phyloP scores from a whole-genome alignment of 2,329 filamentous ascomycete species.

The Botryotinia convoluta region DNA sequence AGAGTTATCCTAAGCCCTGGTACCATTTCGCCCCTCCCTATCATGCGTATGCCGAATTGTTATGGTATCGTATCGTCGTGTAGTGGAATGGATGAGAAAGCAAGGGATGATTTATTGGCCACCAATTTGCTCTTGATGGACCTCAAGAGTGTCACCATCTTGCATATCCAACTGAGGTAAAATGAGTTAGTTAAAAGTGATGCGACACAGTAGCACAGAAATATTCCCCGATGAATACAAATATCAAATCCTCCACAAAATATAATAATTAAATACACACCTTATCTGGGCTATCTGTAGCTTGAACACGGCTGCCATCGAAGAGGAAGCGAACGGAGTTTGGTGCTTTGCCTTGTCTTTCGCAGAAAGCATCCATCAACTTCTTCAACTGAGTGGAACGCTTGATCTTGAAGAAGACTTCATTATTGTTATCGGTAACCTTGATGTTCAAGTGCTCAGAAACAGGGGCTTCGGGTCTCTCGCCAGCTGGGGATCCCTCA shows the following conservation, averaged over 20 bases:
- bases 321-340: slow-evolving; percentile 90
- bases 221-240: too few species aligned
- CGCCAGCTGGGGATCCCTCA: slow-evolving; percentile 45
- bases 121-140: slow-evolving; percentile 97
- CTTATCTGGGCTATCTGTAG: slow-evolving; percentile 83
- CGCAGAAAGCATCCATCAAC: slow-evolving; percentile 97
- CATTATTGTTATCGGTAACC: slow-evolving; percentile 98
- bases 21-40: slow-evolving; percentile 2
- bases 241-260: background rate
- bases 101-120: slow-evolving; percentile 45
- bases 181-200: background rate
- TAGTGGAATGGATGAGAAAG: background rate
- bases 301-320: slow-evolving; percentile 89
- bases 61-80: slow-evolving; percentile 15
- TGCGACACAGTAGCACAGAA: slow-evolving; percentile 10
- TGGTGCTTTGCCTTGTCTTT: slow-evolving; percentile 85
- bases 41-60: background rate
- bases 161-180: slow-evolving; percentile 86
- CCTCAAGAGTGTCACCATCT: slow-evolving; percentile 93
- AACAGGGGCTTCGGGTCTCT: slow-evolving; percentile 35
- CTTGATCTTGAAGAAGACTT: slow-evolving; percentile 99
- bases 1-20: slow-evolving; percentile 6
- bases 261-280: slow-evolving; percentile 55
- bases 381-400: slow-evolving; percentile 93
- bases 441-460: slow-evolving; percentile 97